Evolutionary conservation across 2,329 filamentous ascomycete genomes (phyloP), one percentile per base, ranked within the genome.

Genomic region (Penicillium sp.): DNA sequence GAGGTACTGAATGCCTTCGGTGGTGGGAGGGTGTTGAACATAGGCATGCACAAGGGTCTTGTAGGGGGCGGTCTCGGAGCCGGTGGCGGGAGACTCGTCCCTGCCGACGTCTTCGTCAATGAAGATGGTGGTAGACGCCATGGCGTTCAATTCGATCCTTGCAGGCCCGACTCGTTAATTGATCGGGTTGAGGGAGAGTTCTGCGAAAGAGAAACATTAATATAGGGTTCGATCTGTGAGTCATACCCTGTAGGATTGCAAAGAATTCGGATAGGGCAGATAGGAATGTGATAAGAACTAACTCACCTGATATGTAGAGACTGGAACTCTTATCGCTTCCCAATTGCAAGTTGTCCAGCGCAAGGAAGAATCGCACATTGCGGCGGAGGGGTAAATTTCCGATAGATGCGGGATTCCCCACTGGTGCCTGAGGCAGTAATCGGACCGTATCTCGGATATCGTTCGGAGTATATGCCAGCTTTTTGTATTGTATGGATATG

Each of bases 21-120:
- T 67, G 61, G 82, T 65, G 58, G 82, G 81, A 63, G 84, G 78
- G 73, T 87, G 83, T 74, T 89, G 84, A 68, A 91, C 81, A 74
- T 90, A 89, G 60, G 90, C 91, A 69, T 86, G 86, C 61, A 87
- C 79, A 39, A 96, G 83, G 38, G 88, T 85, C 79, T 95, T 93
- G 84, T 87, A 96, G 45, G 91, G 91, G 63, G 85, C 82, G 58
- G 80, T 76, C 73, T 92, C 84, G 61, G 86, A 82, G 69, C 91
- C 91, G 63, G 83, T 79, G 61, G 85, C 83, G 63, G 83, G 71
- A 53, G 74, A 74, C 67, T 88, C 84, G 76, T 94, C 91, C 64
- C 81, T 78, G 66, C 91, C 91, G 63, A 81, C 81, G 65, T 91
- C 88, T 70, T 91, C 88, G 78, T 96, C 91, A 69, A 96, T 82